Conservation (phyloP, 257 asterid species). For the Solanum sejunctum region DNA sequence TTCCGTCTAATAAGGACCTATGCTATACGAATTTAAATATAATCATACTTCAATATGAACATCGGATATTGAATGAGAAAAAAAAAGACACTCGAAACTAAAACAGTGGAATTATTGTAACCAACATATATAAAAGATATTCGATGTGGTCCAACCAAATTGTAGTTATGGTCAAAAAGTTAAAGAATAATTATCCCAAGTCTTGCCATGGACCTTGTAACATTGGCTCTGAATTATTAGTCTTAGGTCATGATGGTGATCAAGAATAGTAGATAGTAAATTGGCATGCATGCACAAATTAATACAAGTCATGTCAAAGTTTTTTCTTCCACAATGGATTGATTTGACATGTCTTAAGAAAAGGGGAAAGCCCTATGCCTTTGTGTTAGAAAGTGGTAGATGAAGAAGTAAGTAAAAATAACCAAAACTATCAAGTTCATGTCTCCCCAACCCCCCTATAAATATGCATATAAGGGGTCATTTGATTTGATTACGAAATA, state of each 20-base stretch:
- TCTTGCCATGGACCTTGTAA: not conserved
- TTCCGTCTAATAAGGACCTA: too few relatives aligned
- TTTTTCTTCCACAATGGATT: not conserved
- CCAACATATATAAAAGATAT: not conserved
- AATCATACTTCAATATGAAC: accelerated
- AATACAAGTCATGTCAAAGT: slow-evolving; percentile 14
- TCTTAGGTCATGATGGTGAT: not conserved
- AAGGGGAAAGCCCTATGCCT: not conserved
- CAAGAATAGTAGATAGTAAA: not conserved
- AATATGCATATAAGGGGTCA: not conserved
- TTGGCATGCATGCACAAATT: not conserved
- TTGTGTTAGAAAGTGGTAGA: not conserved
- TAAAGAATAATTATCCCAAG: not conserved
- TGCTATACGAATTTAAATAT: too few relatives aligned
- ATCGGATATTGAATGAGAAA: too few relatives aligned
- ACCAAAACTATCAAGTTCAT: not conserved
- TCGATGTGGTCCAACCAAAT: not conserved
- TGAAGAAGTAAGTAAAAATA: not conserved
- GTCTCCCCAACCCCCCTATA: not conserved
- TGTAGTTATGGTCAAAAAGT: not conserved
- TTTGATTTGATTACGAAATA: too few relatives aligned
- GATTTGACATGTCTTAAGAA: slow-evolving; percentile 21
- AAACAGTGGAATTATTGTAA: not conserved
- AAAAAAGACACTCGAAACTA: not conserved
- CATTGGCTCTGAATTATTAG: not conserved